Percentiles rank a stretch among this genome's conserved stretches.
phyloP scores from a whole-genome alignment of 2,329 filamentous ascomycete species.

The Ambrosiella cleistominuta region DNA sequence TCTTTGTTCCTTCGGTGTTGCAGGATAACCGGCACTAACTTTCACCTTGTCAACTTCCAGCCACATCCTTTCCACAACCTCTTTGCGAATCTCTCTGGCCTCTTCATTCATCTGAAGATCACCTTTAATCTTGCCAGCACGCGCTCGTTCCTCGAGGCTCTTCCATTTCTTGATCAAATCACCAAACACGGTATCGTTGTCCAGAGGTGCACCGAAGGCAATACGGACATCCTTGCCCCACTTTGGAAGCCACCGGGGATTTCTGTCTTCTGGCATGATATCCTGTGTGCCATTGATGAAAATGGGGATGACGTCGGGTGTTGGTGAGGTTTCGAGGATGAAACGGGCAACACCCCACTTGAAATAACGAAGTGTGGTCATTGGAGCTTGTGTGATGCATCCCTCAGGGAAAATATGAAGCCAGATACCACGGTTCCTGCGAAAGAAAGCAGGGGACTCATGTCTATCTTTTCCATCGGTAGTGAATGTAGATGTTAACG shows the following conservation, averaged over 20 bases:
- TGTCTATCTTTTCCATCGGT: constrained; percentile 51
- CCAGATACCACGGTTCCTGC: constrained; percentile 59
- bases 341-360: constrained; percentile 91
- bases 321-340: constrained; percentile 74
- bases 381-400: constrained; percentile 72
- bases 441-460: constrained; percentile 53
- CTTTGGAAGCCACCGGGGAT: constrained; percentile 66
- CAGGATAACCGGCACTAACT: constrained; percentile 51
- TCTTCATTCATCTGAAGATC: constrained; percentile 53
- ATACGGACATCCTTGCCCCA: constrained; percentile 52
- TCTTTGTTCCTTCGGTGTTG: constrained; percentile 61
- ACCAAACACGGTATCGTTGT: constrained; percentile 58
- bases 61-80: constrained; percentile 63
- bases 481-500: constrained; percentile 33
- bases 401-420: constrained; percentile 94
- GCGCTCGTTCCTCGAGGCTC: constrained; percentile 18
- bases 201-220: constrained; percentile 62
- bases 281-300: constrained; percentile 83
- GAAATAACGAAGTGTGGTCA: constrained; percentile 78
- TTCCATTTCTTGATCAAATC: constrained; percentile 61
- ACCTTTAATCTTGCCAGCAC: constrained; percentile 27
- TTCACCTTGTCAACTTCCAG: constrained; percentile 67
- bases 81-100: constrained; percentile 51
- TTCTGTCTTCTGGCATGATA: constrained; percentile 77
- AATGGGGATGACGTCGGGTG: constrained; percentile 79